phyloP scores from a whole-genome alignment of 768 basidiomycete genomes.

The Rhizopogon rudus region DNA sequence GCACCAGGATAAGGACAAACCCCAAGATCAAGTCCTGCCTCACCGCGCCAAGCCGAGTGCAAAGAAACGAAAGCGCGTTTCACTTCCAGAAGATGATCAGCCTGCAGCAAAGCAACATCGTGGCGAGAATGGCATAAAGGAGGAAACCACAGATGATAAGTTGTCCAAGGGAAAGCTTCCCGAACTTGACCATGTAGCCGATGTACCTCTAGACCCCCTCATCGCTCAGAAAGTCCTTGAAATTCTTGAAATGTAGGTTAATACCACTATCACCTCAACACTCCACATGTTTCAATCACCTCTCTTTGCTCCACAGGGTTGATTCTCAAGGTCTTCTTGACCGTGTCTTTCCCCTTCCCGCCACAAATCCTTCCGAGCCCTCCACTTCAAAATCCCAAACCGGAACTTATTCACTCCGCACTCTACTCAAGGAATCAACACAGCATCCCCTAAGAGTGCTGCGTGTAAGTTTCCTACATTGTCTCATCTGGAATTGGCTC shows the following conservation, averaged over 20 bases:
- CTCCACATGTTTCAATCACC: neutral
- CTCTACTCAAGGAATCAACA: slow-evolving; percentile 49
- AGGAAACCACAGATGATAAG: slow-evolving; percentile 23
- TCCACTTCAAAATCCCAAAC: slow-evolving; percentile 32
- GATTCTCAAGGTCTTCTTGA: slow-evolving; percentile 77
- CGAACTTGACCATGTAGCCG: slow-evolving; percentile 35
- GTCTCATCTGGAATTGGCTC: slow-evolving; percentile 10
- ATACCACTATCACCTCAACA: neutral
- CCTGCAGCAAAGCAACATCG: slow-evolving; percentile 46
- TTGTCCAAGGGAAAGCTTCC: slow-evolving; percentile 13
- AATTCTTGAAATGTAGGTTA: slow-evolving; percentile 50
- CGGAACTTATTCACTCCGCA: slow-evolving; percentile 44
- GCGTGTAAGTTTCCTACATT: slow-evolving; percentile 38
- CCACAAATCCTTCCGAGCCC: slow-evolving; percentile 33
- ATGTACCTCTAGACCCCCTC: slow-evolving; percentile 39
- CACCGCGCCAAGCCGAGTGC: slow-evolving; percentile 26
- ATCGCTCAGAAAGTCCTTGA: slow-evolving; percentile 54
- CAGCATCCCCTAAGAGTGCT: slow-evolving; percentile 51
- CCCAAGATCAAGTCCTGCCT: slow-evolving; percentile 14
- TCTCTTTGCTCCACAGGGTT: slow-evolving; percentile 33
- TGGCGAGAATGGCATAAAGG: slow-evolving; percentile 30
- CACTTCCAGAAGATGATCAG: slow-evolving; percentile 43
- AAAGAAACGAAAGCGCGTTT: slow-evolving; percentile 69
- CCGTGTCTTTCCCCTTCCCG: slow-evolving; percentile 62
- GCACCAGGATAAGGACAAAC: slow-evolving; percentile 33